Percentiles rank a stretch among this genome's conserved stretches.
phyloP scores from a whole-genome alignment of 139 green algal genomes.

The Spirogloea muscicola region DNA sequence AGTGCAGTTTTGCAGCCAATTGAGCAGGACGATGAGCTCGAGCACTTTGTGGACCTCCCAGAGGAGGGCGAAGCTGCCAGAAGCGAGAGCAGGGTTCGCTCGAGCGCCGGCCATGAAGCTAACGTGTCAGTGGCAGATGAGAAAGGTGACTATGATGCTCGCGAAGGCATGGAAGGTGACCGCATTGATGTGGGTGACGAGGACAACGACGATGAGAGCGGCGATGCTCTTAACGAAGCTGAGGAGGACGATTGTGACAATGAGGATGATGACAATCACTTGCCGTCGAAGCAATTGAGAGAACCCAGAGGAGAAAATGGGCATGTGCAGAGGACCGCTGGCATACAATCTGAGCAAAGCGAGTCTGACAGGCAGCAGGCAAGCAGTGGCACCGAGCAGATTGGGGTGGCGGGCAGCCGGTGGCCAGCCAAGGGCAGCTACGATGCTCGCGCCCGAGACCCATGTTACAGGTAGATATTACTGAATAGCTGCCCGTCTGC shows the following conservation, averaged over 20 bases:
- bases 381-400: neutral
- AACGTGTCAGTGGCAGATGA: neutral
- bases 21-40: conserved; percentile 61
- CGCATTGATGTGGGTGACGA: conserved; percentile 20
- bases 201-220: conserved; percentile 11
- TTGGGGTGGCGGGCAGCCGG: neutral
- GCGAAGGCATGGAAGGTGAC: conserved; percentile 1
- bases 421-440: conserved; percentile 63
- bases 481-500: neutral
- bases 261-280: too few relatives aligned
- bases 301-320: too few relatives aligned
- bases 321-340: too few relatives aligned
- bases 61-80: conserved; percentile 3
- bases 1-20: conserved; percentile 71
- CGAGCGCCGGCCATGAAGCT: neutral
- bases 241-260: too few relatives aligned
- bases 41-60: conserved; percentile 59
- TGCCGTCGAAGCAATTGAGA: too few relatives aligned
- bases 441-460: conserved; percentile 80
- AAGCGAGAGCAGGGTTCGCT: neutral
- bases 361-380: too few relatives aligned
- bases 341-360: too few relatives aligned
- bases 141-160: neutral
- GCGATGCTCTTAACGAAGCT: too few relatives aligned
- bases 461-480: conserved; percentile 54